phyloP scores from a whole-genome alignment of 441 rosid genomes.

The Populus hybrid region DNA sequence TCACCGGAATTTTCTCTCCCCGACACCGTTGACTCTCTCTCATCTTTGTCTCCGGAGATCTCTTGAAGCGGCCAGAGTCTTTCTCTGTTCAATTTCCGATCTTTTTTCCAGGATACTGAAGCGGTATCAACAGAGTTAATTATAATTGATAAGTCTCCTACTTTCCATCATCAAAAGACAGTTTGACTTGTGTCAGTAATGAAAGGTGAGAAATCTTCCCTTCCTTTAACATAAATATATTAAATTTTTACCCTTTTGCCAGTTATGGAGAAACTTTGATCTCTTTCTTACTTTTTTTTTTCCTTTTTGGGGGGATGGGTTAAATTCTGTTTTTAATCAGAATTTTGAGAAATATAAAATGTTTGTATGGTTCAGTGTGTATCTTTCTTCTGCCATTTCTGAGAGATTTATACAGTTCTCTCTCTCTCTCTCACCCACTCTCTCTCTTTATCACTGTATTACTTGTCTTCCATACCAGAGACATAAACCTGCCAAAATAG shows the following conservation, averaged over 20 bases:
- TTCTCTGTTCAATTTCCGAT: neutral
- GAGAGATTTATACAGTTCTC: conserved; percentile 23
- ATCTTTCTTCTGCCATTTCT: neutral
- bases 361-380: neutral
- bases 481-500: conserved; percentile 36
- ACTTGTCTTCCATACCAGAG: conserved; percentile 33
- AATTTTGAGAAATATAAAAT: too few species aligned
- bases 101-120: too few species aligned
- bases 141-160: neutral
- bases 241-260: neutral
- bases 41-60: neutral
- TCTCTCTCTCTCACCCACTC: neutral
- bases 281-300: neutral
- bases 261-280: neutral
- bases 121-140: neutral
- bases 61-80: neutral
- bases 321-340: neutral
- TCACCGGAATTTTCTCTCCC: conserved; percentile 26
- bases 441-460: conserved; percentile 14
- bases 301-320: neutral
- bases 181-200: neutral
- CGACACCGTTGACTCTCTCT: conserved; percentile 11
- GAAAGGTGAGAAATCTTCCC: neutral
- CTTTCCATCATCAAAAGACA: neutral
- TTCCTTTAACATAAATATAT: neutral